Evolutionary conservation across 2,329 filamentous ascomycete genomes (phyloP).

Genomic region (Colletotrichum sp.): DNA sequence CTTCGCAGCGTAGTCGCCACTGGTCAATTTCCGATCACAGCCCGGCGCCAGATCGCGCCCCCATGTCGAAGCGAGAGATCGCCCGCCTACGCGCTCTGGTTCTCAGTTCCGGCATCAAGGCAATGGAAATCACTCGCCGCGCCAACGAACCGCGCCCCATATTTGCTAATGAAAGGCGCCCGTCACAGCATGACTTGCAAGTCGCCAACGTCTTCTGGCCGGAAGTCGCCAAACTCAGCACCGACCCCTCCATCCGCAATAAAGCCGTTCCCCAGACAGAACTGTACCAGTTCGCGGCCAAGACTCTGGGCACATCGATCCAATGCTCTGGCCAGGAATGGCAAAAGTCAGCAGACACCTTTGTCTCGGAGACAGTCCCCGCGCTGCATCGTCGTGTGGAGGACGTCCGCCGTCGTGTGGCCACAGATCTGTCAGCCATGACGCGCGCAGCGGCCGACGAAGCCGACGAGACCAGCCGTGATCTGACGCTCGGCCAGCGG

Average conservation of each 20-base stretch:
- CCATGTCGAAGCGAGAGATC: conserved; percentile 73
- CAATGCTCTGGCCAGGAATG: conserved; percentile 57
- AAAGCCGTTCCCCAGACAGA: conserved; percentile 45
- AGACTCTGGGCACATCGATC: conserved; percentile 54
- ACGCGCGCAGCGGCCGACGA: conserved; percentile 76
- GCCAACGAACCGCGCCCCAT: conserved; percentile 52
- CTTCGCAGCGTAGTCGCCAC: conserved; percentile 37
- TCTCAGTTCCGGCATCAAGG: conserved; percentile 87
- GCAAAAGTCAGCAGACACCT: conserved; percentile 63
- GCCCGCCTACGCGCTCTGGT: conserved; percentile 80
- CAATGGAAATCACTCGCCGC: conserved; percentile 76
- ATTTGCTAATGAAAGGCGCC: background rate
- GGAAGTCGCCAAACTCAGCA: conserved; percentile 48
- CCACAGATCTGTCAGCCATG: conserved; percentile 60
- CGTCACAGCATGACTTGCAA: conserved; percentile 31
- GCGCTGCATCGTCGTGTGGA: conserved; percentile 56
- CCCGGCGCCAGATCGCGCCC: conserved; percentile 38
- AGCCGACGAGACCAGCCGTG: conserved; percentile 78
- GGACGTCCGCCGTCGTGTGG: conserved; percentile 50
- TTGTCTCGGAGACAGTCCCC: conserved; percentile 62
- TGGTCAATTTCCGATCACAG: conserved; percentile 58
- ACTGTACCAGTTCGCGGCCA: conserved; percentile 57
- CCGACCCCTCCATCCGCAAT: conserved; percentile 36
- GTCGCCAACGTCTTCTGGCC: conserved; percentile 40
- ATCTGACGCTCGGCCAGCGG: conserved; percentile 78